Evolutionary conservation across 192 early-diverging fungal genomes (phyloP).

Genomic region (Podila minutissima): DNA sequence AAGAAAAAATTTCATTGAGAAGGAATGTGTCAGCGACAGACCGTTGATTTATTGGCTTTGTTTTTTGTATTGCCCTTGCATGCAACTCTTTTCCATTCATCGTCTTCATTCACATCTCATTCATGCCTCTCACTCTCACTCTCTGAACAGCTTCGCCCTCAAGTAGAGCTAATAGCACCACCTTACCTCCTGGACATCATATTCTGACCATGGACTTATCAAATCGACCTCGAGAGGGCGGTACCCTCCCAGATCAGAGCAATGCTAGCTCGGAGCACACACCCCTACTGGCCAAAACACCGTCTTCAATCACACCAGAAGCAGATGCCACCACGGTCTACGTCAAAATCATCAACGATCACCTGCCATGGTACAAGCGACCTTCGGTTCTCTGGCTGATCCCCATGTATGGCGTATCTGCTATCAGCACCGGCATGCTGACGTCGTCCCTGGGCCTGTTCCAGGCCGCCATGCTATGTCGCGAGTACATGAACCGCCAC

Average conservation of each 20-base stretch:
- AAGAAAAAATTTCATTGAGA: too few relatives aligned
- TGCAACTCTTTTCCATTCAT: too few relatives aligned
- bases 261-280: neutral
- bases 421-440: constrained; percentile 36
- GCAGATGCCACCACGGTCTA: constrained; percentile 15
- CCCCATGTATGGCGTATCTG: constrained; percentile 34
- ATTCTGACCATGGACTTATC: neutral
- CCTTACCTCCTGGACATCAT: neutral
- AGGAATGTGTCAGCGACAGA: too few relatives aligned
- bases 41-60: too few relatives aligned
- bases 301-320: neutral
- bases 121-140: too few relatives aligned
- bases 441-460: constrained; percentile 31
- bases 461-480: constrained; percentile 38
- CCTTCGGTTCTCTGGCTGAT: constrained; percentile 32
- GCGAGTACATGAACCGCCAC: constrained; percentile 40
- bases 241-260: neutral
- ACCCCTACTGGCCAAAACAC: neutral
- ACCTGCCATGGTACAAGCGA: constrained; percentile 45
- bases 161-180: too few relatives aligned
- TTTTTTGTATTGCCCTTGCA: too few relatives aligned
- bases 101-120: too few relatives aligned
- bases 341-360: constrained; percentile 22
- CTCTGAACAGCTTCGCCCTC: too few relatives aligned
- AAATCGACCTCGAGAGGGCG: neutral